phyloP scores from a whole-genome alignment of 345 rosid genomes.

The Populus euphratica region DNA sequence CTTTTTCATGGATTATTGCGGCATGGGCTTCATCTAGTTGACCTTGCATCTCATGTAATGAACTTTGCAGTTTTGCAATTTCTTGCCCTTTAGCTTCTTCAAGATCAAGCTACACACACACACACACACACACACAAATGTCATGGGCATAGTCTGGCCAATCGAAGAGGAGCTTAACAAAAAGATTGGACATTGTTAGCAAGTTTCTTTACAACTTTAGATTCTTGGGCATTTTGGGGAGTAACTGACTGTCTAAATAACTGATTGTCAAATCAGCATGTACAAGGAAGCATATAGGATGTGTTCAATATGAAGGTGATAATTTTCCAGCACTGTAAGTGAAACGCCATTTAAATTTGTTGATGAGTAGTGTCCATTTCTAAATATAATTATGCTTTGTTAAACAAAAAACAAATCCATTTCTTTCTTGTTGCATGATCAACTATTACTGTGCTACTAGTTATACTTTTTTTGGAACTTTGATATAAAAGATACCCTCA shows the following conservation, averaged over 20 bases:
- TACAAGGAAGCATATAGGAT: background rate
- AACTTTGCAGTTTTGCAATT: slow-evolving; percentile 42
- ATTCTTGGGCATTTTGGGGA: background rate
- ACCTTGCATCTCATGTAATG: slow-evolving; percentile 46
- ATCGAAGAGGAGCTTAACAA: background rate
- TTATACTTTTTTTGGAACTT: background rate
- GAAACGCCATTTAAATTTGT: background rate
- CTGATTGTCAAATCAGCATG: background rate
- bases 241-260: background rate
- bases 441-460: background rate
- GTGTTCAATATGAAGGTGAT: background rate
- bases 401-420: background rate
- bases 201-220: background rate
- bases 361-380: background rate
- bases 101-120: slow-evolving; percentile 44
- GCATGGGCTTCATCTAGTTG: slow-evolving; percentile 51
- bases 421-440: background rate
- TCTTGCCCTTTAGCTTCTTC: slow-evolving; percentile 70
- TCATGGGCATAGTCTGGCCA: background rate
- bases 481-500: slow-evolving; percentile 35
- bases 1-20: slow-evolving; percentile 44
- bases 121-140: background rate
- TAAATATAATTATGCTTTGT: background rate
- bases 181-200: background rate
- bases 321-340: background rate